Conservation (phyloP, 331 rosid species). For the Prunus yedoensis region DNA sequence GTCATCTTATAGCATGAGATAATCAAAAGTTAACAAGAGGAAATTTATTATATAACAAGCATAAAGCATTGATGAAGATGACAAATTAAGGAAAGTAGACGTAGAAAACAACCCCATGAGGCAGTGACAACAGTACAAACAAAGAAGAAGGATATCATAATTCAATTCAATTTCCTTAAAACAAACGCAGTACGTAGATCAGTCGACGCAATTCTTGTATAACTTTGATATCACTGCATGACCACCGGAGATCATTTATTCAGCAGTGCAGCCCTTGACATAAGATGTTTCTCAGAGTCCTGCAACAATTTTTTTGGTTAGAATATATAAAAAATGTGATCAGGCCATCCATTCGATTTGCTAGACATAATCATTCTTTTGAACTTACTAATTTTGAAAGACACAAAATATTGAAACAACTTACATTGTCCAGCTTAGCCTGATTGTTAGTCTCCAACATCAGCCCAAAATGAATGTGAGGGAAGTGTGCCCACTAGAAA, state of each 20-base stretch:
- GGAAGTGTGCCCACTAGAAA: conserved; percentile 95
- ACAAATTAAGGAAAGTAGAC: conserved; percentile 20
- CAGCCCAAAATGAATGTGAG: conserved; percentile 90
- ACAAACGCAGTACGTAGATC: conserved; percentile 20
- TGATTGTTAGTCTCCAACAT: conserved; percentile 87
- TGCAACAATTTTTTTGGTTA: conserved; percentile 15
- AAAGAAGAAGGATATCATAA: conserved; percentile 20
- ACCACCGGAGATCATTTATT: conserved; percentile 43
- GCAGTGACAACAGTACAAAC: conserved; percentile 15
- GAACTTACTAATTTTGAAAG: too few relatives aligned
- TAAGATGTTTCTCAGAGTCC: conserved; percentile 68
- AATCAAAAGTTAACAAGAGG: background rate
- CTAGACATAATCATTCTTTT: too few relatives aligned
- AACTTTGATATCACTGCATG: background rate
- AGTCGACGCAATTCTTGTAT: conserved; percentile 29
- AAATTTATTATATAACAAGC: background rate
- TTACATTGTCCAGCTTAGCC: conserved; percentile 75
- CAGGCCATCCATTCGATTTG: background rate
- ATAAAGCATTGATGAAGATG: conserved; percentile 9
- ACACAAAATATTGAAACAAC: conserved; percentile 17
- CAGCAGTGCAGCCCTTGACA: conserved; percentile 69
- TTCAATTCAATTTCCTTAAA: conserved; percentile 26
- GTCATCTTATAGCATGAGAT: background rate
- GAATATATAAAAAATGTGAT: background rate
- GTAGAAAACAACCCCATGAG: conserved; percentile 19